These are phyloP conservation scores for Mallotus nudiflorus DNA, from an alignment of 345 rosid genomes.

Conservation along the genomic window DNA sequence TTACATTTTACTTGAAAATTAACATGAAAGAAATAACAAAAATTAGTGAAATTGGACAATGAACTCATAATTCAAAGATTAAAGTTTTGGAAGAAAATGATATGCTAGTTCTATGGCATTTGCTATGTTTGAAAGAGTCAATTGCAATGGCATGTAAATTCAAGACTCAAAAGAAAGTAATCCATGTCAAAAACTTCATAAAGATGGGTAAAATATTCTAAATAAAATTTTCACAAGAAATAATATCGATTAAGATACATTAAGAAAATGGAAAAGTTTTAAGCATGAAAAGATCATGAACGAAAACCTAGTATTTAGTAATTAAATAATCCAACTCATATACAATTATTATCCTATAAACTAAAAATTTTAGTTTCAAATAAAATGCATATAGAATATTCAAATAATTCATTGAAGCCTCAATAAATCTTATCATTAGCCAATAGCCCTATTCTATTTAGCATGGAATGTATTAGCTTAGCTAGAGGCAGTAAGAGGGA, in stretches of 20 bases:
- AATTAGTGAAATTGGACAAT: background rate
- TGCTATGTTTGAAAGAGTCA: constrained; percentile 62
- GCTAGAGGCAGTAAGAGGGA: background rate
- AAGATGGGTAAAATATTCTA: too few species aligned
- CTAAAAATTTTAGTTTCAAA: background rate
- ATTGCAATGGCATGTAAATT: background rate
- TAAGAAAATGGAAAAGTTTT: constrained; percentile 76
- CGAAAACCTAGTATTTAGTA: constrained; percentile 78
- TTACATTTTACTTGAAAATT: background rate
- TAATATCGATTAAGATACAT: constrained; percentile 78
- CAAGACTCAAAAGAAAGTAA: background rate
- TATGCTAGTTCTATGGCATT: constrained; percentile 91
- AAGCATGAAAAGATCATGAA: constrained; percentile 93
- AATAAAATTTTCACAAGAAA: too few species aligned
- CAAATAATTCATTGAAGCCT: background rate
- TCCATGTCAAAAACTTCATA: background rate
- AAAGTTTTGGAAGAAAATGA: constrained; percentile 85
- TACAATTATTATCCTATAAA: constrained; percentile 68
- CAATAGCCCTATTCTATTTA: background rate
- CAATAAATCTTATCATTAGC: background rate
- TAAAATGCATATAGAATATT: background rate
- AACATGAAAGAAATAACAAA: background rate
- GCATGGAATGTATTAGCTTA: background rate
- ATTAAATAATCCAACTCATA: constrained; percentile 93
- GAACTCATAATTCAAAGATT: constrained; percentile 72